These are phyloP conservation scores for Moesziomyces globuligerus DNA, from an alignment of 1,284 basidiomycete genomes.

Conservation along the genomic window DNA sequence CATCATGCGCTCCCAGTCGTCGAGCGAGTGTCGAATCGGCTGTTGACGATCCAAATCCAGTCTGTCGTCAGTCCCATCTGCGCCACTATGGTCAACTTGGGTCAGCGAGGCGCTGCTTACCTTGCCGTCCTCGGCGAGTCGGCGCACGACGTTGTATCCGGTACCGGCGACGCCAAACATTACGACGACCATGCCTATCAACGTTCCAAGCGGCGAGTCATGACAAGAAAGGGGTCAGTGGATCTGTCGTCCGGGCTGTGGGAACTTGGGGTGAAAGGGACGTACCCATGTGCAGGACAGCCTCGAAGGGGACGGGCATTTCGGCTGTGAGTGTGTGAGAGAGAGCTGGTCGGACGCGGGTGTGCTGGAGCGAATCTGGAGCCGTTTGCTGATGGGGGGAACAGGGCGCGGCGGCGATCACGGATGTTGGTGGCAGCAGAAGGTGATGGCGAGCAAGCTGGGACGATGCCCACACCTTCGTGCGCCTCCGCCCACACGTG, in stretches of 20 bases:
- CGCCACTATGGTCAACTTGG: too few species aligned
- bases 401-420: background rate
- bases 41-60: slow-evolving; percentile 8
- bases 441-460: background rate
- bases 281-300: slow-evolving; percentile 64
- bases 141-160: slow-evolving; percentile 61
- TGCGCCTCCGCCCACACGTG: slow-evolving; percentile 2
- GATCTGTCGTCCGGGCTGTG: too few species aligned
- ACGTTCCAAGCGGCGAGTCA: too few species aligned
- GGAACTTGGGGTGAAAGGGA: too few species aligned
- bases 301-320: slow-evolving; percentile 67
- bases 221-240: too few species aligned
- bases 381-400: too few species aligned
- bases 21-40: slow-evolving; percentile 63
- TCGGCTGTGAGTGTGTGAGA: slow-evolving; percentile 9
- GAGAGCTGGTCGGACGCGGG: background rate
- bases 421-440: slow-evolving; percentile 5
- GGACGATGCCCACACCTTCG: background rate
- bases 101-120: slow-evolving; percentile 36
- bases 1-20: slow-evolving; percentile 67
- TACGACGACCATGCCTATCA: slow-evolving; percentile 59
- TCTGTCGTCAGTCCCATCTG: too few species aligned
- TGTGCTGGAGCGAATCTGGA: background rate
- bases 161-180: slow-evolving; percentile 67
- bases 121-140: slow-evolving; percentile 65